Evolutionary conservation across 2,329 filamentous ascomycete genomes (phyloP).

Genomic region (Ascochyta pisi): DNA sequence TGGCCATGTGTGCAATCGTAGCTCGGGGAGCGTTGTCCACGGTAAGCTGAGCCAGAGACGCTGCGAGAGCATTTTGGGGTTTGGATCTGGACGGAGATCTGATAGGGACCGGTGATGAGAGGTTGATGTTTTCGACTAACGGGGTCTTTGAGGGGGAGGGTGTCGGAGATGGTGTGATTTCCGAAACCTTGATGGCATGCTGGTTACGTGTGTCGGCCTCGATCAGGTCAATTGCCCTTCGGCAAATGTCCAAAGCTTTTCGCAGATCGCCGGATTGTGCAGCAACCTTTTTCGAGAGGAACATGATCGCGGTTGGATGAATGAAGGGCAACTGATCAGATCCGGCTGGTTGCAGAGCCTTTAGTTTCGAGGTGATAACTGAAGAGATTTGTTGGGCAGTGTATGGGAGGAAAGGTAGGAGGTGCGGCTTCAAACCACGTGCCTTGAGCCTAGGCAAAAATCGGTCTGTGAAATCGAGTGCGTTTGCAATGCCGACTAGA

Average conservation of each 20-base stretch:
- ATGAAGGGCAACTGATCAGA: constrained; percentile 80
- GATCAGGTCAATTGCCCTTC: constrained; percentile 85
- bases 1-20: constrained; percentile 88
- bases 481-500: constrained; percentile 93
- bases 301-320: constrained; percentile 89
- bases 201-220: constrained; percentile 82
- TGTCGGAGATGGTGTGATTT: constrained; percentile 53
- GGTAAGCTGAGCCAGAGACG: constrained; percentile 69
- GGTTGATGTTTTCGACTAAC: constrained; percentile 81
- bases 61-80: constrained; percentile 32
- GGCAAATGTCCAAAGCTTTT: constrained; percentile 94
- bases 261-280: constrained; percentile 93
- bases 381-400: constrained; percentile 84
- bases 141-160: constrained; percentile 76
- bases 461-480: constrained; percentile 91
- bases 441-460: constrained; percentile 93
- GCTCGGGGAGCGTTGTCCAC: constrained; percentile 84
- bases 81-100: constrained; percentile 52
- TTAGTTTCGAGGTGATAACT: constrained; percentile 84
- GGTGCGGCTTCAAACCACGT: constrained; percentile 85
- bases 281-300: constrained; percentile 93
- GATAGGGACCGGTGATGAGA: constrained; percentile 59
- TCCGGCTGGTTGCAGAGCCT: constrained; percentile 69
- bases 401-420: constrained; percentile 93
- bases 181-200: constrained; percentile 66